These are phyloP conservation scores for Apophysomyces sp. DNA, from an alignment of 371 early-diverging fungal genomes.

Conservation along the genomic window DNA sequence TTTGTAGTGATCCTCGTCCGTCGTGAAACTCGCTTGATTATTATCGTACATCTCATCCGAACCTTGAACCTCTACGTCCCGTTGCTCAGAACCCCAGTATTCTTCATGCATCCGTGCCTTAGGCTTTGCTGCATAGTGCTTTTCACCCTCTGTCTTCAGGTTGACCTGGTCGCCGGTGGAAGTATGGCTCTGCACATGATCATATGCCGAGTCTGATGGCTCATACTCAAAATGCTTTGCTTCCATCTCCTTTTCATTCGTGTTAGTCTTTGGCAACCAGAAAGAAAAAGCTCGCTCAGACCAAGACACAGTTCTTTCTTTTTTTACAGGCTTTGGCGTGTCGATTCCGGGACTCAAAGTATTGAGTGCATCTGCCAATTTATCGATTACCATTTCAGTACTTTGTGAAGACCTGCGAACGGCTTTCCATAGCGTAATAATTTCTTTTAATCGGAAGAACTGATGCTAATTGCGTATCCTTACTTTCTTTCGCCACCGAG, in stretches of 20 bases:
- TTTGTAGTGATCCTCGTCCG: neutral
- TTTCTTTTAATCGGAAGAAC: neutral
- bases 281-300: slow-evolving; percentile 11
- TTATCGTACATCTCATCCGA: slow-evolving; percentile 13
- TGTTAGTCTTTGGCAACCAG: neutral
- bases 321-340: neutral
- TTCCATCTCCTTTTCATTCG: neutral
- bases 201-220: neutral
- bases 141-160: neutral
- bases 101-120: slow-evolving; percentile 1
- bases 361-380: slow-evolving; percentile 10
- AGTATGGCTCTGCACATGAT: neutral
- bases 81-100: slow-evolving; percentile 5
- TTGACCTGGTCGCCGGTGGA: neutral
- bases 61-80: slow-evolving; percentile 9
- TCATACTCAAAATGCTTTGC: neutral
- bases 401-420: slow-evolving; percentile 10
- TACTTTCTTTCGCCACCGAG: slow-evolving; percentile 13
- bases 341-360: slow-evolving; percentile 8
- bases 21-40: slow-evolving; percentile 7
- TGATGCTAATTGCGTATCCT: neutral
- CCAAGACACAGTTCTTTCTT: slow-evolving; percentile 4
- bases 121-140: neutral
- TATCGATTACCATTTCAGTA: slow-evolving; percentile 10
- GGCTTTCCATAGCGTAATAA: neutral